Evolutionary conservation across 2,329 filamentous ascomycete genomes (phyloP).

Genomic region (Podosphaera aphanis): DNA sequence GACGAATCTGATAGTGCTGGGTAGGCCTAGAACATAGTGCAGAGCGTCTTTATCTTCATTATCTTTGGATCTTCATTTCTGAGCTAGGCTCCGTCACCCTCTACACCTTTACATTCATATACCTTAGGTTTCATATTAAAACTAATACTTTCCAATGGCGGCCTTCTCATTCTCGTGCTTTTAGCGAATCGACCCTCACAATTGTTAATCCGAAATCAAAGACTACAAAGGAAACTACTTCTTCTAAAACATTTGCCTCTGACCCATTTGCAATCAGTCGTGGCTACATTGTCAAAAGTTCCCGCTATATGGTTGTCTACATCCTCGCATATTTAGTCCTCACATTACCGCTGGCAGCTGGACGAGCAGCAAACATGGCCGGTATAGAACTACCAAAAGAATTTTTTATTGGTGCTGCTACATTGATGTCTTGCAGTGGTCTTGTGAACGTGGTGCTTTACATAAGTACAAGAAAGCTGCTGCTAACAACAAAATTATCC

Average conservation of each 20-base stretch:
- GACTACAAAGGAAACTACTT: background rate
- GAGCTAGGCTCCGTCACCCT: constrained; percentile 27
- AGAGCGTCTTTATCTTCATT: constrained; percentile 27
- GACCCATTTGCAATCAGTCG: constrained; percentile 7
- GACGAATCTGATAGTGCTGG: constrained; percentile 22
- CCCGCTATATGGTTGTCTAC: constrained; percentile 27
- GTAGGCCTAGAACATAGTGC: constrained; percentile 22
- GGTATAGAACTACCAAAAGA: constrained; percentile 9
- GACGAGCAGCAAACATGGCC: constrained; percentile 25
- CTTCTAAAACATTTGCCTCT: background rate
- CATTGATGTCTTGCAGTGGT: constrained; percentile 10
- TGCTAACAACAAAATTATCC: background rate
- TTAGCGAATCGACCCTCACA: constrained; percentile 4
- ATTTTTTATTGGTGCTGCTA: constrained; percentile 8
- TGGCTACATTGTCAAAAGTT: constrained; percentile 16
- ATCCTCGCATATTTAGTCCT: constrained; percentile 26
- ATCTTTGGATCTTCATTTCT: constrained; percentile 30
- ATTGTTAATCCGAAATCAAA: constrained; percentile 1
- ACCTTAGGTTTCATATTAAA: constrained; percentile 8
- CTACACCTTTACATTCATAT: constrained; percentile 20
- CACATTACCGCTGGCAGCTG: constrained; percentile 26
- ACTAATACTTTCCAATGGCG: background rate
- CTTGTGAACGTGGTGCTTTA: constrained; percentile 10
- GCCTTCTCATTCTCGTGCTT: background rate
- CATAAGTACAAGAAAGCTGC: constrained; percentile 9